Evolutionary conservation across 306 rosid species (phyloP), one percentile per base, ranked within the genome.

Genomic region (Cucurbita ficifolia): DNA sequence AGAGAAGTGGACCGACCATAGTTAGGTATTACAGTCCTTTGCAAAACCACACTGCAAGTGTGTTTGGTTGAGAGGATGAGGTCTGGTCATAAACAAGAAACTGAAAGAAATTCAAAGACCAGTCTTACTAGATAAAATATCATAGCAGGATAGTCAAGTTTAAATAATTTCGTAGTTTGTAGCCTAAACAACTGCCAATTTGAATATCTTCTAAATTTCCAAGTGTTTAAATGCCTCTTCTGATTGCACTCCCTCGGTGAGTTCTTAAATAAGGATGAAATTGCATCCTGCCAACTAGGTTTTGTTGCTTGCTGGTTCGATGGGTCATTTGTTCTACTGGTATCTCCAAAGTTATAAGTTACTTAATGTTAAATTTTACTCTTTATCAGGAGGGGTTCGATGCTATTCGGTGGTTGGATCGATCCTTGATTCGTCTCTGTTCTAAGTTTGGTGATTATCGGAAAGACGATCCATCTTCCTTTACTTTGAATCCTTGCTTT

Each of bases 401-500:
- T 80, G 97, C 95, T 18, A 90, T 96, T 48, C 80, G 99, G 76
- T 94, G 99, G 99, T 83, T 94, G 87, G 99, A 94, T 82, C 84
- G 98, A 74, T 81, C 86, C 77, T 94, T 94, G 52, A 94, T 94
- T 82, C 99, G 97, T 40, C 89, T 94, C 65, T 94, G 99, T 82
- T 86, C 97, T 45, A 91, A 89, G 79, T 94, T 94, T 85, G 99
- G 99, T 62, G 97, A 94, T 79, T 94, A 94, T 58, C 90, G 97
- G 77, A 94, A 94, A 83, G 99, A 94, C 73, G 99, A 94, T 79
- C 97, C 97, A 21, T 70, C 99, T 22, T 94, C 99, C 54, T 90
- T 94, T 79, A 89, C 89, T 42, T 81, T 94, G 75, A 91, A 89
- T 65, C 96, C 97, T 48, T 83, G 86, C 62, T 89, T 94, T 79